Conservation (phyloP, 1,284 basidiomycete genomes). For the Golubevia pallescens region DNA sequence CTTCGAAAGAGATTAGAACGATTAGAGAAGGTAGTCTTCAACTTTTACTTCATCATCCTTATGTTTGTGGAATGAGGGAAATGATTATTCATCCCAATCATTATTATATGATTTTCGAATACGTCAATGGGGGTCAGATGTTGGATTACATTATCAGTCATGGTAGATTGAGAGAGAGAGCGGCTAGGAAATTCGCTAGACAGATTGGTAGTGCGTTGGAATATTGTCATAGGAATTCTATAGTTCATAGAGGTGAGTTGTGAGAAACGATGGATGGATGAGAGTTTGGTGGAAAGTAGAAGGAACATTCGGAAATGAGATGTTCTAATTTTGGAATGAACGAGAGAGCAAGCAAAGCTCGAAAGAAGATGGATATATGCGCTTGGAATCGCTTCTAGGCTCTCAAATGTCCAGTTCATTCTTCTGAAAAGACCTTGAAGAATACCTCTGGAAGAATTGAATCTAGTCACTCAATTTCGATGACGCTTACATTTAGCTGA, state of each 20-base stretch:
- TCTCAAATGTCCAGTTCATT: too few relatives aligned
- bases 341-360: too few relatives aligned
- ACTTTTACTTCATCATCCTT: slow-evolving; percentile 94
- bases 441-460: too few relatives aligned
- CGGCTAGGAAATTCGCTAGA: slow-evolving; percentile 92
- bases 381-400: too few relatives aligned
- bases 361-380: too few relatives aligned
- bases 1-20: slow-evolving; percentile 93
- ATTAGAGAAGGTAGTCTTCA: slow-evolving; percentile 91
- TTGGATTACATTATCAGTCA: slow-evolving; percentile 99
- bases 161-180: slow-evolving; percentile 90
- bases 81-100: slow-evolving; percentile 73
- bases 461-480: not conserved
- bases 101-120: slow-evolving; percentile 99
- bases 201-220: slow-evolving; percentile 95
- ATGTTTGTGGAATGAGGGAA: slow-evolving; percentile 98
- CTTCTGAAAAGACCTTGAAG: too few relatives aligned
- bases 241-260: slow-evolving; percentile 79
- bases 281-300: too few relatives aligned
- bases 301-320: too few relatives aligned
- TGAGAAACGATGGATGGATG: too few relatives aligned
- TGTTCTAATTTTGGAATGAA: too few relatives aligned
- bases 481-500: too few relatives aligned
- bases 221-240: slow-evolving; percentile 96
- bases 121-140: slow-evolving; percentile 98